Percentiles rank a stretch among this genome's conserved stretches.
Evolutionary conservation across 768 basidiomycete genomes (phyloP).

Genomic region (Naganishia randhawae): DNA sequence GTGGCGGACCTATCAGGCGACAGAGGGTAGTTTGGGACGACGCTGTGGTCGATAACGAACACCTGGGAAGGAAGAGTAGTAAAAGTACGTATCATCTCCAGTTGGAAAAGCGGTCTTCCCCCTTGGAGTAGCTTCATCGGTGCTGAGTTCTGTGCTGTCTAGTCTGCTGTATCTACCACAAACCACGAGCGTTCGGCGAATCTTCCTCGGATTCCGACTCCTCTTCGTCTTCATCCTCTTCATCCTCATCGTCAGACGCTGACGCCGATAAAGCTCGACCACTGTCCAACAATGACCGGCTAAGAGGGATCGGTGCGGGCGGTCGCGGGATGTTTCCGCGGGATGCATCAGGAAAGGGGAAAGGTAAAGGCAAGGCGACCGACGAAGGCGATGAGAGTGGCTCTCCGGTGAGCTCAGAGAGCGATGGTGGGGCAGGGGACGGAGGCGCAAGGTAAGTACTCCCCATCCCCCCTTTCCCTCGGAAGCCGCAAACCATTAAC

Average conservation of each 20-base stretch:
- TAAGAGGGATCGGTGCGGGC: conserved; percentile 8
- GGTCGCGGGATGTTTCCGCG: conserved; percentile 10
- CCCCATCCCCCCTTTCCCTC: neutral
- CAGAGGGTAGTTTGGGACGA: conserved; percentile 77
- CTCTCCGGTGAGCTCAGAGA: neutral
- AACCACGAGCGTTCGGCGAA: conserved; percentile 51
- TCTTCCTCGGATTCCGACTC: conserved; percentile 50
- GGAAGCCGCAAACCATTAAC: neutral
- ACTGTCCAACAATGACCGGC: neutral
- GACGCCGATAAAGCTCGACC: neutral
- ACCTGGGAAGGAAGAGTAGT: conserved; percentile 80
- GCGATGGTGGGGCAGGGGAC: conserved; percentile 13
- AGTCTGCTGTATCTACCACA: conserved; percentile 97
- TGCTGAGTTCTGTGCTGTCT: conserved; percentile 14
- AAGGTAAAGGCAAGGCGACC: conserved; percentile 24
- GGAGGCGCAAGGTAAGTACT: conserved; percentile 9
- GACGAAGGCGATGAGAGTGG: neutral
- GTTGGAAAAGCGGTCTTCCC: conserved; percentile 5
- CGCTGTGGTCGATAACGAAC: conserved; percentile 85
- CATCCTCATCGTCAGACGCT: conserved; percentile 20
- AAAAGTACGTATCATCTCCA: conserved; percentile 65
- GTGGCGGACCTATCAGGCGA: conserved; percentile 56
- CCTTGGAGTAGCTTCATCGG: neutral
- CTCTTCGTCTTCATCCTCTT: conserved; percentile 66
- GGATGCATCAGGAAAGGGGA: conserved; percentile 1